Base-by-base conservation (phyloP, 2,329 filamentous ascomycete genomes). In the Acarospora socialis region DNA sequence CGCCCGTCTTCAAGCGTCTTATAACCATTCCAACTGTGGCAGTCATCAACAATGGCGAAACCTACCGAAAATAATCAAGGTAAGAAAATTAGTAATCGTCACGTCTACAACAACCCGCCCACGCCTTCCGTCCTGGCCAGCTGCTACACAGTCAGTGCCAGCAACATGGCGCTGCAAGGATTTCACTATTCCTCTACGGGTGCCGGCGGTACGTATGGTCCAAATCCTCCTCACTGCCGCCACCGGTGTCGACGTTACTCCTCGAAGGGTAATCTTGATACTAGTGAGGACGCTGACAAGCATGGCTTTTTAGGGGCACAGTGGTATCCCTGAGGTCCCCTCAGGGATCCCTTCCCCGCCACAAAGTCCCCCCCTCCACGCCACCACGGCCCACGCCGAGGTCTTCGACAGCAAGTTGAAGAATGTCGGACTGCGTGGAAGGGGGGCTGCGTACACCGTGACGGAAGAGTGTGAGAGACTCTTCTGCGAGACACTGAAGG, bases 401-500 rank as follows among this genome's bases (percentile, higher is more conserved):
- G 68, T 75, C 57, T 45, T 37, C 41, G n/a, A n/a, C n/a, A n/a
- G n/a, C 49, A 42, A 45, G 39, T 52, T 35, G 48, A 45, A 30
- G 47, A 44, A 22, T 45, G 42, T 40, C 44, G 45, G 43, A 43
- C 45, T 52, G 59, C 59, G 57, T 54, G 58, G 49, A 78, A 80
- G 80, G 81, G 84, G 84, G 83, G 84, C 84, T 77, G 76, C 82
- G 80, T 75, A 81, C 64, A 77, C 77, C 67, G 92, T 93, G 71
- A 84, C 80, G 81, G 84, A 80, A 84, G 84, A 93, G 82, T 92
- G 86, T 93, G 86, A 93, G 84, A 94, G 86, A 71, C 87, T 93
- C 78, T 92, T 93, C 74, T 93, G 86, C 66, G 83, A 87, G 78
- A 78, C 77, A 71, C 81, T 93, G 76, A 80, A 73, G 65, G 66